phyloP scores from a whole-genome alignment of 2,329 filamentous ascomycete genomes.

The Pseudogymnoascus sp. region DNA sequence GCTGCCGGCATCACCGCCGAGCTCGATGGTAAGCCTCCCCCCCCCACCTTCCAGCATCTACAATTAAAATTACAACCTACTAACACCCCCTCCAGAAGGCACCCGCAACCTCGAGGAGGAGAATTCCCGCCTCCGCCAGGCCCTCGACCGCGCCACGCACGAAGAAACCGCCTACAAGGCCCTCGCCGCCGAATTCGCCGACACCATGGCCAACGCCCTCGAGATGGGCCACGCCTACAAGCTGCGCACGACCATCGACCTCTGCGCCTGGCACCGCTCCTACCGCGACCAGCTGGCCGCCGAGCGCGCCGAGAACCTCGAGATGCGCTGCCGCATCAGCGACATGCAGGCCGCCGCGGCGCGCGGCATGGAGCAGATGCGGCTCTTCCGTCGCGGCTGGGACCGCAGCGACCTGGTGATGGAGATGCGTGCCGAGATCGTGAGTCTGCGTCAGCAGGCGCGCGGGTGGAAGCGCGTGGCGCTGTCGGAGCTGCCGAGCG shows the following conservation, averaged over 20 bases:
- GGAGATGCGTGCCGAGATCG: constrained; percentile 44
- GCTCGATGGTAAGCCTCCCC: constrained; percentile 41
- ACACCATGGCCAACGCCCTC: constrained; percentile 48
- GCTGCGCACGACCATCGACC: constrained; percentile 50
- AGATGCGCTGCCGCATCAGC: constrained; percentile 57
- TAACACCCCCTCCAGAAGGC: constrained; percentile 36
- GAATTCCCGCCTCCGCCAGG: constrained; percentile 51
- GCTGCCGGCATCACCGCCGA: constrained; percentile 47
- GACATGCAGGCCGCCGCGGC: constrained; percentile 55
- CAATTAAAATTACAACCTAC: constrained; percentile 9
- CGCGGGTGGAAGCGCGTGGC: constrained; percentile 61
- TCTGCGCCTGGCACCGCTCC: constrained; percentile 55
- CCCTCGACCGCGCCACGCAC: constrained; percentile 52
- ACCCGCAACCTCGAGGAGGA: constrained; percentile 52
- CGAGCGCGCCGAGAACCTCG: constrained; percentile 54
- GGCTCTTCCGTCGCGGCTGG: constrained; percentile 46
- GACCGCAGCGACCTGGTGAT: constrained; percentile 48
- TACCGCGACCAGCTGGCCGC: constrained; percentile 58
- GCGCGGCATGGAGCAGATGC: constrained; percentile 48
- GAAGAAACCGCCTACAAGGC: constrained; percentile 52
- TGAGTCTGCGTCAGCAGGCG: constrained; percentile 47
- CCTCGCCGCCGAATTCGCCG: constrained; percentile 47
- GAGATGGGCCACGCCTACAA: constrained; percentile 60
- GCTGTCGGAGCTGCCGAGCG: constrained; percentile 50
- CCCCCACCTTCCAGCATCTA: background rate